A percentile compares a stretch with the other conserved stretches of the same genome.
These are phyloP conservation scores for Colletotrichum scovillei DNA, from an alignment of 2,329 filamentous ascomycete species.

Conservation along the genomic window DNA sequence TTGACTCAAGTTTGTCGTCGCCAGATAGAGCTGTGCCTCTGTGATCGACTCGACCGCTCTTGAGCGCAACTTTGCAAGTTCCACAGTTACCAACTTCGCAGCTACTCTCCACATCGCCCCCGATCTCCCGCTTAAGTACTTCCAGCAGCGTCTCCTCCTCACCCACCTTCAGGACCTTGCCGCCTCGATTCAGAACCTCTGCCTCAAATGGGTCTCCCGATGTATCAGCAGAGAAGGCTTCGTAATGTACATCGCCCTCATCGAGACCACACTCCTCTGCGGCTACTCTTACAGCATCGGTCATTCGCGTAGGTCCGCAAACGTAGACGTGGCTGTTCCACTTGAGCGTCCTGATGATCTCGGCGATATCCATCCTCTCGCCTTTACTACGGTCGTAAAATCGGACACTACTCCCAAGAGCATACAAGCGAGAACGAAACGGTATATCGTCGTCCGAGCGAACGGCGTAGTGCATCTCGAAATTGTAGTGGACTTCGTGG, in stretches of 20 bases:
- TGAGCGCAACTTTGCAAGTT: constrained; percentile 59
- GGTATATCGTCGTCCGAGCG: constrained; percentile 63
- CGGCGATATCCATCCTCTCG: constrained; percentile 62
- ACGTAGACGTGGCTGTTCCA: constrained; percentile 71
- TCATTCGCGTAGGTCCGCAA: constrained; percentile 69
- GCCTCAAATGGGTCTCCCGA: constrained; percentile 71
- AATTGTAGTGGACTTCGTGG: constrained; percentile 58
- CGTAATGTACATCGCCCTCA: constrained; percentile 67
- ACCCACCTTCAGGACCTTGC: constrained; percentile 56
- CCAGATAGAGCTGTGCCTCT: constrained; percentile 58
- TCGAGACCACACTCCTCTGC: constrained; percentile 56
- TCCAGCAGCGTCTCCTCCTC: constrained; percentile 63
- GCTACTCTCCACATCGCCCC: constrained; percentile 55
- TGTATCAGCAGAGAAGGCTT: constrained; percentile 66
- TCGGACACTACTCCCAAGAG: constrained; percentile 53
- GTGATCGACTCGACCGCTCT: constrained; percentile 58
- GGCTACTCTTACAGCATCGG: constrained; percentile 59
- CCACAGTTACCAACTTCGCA: constrained; percentile 67
- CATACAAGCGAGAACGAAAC: constrained; percentile 60
- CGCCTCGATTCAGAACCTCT: constrained; percentile 55
- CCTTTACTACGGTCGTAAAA: constrained; percentile 65
- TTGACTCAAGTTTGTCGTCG: constrained; percentile 55
- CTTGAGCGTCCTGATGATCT: constrained; percentile 56
- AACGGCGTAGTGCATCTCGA: constrained; percentile 69
- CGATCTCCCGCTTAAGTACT: constrained; percentile 56